Conservation (phyloP, 148 eudicot genomes). For the Rhododendron molle region DNA sequence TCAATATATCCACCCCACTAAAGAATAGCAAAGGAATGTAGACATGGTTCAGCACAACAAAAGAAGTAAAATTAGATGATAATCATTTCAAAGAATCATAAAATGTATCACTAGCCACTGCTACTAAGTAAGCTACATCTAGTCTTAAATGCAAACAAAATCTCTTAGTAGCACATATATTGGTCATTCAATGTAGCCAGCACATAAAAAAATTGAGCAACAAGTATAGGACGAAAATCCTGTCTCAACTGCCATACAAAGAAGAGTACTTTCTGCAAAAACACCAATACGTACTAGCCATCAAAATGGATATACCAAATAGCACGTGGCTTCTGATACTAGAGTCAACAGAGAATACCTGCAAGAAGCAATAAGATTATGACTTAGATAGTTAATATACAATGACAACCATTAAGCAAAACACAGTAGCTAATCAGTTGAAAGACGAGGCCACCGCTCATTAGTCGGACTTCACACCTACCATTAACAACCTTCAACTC, state of each 20-base stretch:
- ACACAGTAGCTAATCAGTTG: background rate
- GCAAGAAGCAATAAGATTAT: constrained; percentile 19
- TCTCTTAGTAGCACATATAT: background rate
- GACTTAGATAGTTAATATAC: background rate
- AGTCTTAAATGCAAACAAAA: background rate
- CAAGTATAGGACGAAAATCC: background rate
- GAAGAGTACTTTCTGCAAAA: background rate
- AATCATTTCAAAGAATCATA: constrained; percentile 15
- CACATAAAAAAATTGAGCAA: background rate
- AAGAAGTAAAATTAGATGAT: constrained; percentile 36
- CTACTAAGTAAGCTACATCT: background rate
- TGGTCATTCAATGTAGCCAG: background rate
- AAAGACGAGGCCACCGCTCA: background rate
- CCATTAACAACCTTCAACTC: background rate
- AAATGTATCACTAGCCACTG: background rate
- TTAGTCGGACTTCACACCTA: background rate
- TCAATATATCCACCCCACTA: constrained; percentile 99
- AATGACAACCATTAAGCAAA: background rate
- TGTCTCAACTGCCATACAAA: background rate
- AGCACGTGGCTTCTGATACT: constrained; percentile 92
- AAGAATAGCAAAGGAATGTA: constrained; percentile 99
- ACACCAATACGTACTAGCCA: constrained; percentile 64
- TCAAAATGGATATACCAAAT: constrained; percentile 88
- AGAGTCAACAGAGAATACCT: constrained; percentile 94
- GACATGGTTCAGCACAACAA: constrained; percentile 88